A percentile compares a stretch with the other conserved stretches of the same genome.
phyloP scores from a whole-genome alignment of 768 basidiomycete species.

The Atractiella rhizophila region DNA sequence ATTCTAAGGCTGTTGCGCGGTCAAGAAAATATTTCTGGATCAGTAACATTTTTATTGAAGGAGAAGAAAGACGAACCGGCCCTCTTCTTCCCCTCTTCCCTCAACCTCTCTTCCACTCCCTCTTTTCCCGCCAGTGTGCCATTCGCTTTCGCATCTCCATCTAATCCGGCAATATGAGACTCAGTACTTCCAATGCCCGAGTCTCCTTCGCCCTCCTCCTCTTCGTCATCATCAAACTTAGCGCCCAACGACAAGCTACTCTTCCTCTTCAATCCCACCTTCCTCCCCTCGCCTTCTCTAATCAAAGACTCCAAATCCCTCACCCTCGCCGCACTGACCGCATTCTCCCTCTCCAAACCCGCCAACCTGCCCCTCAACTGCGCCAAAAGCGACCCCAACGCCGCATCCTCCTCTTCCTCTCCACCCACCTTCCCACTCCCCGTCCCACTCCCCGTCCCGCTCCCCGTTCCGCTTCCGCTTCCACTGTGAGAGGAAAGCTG shows the following conservation, averaged over 20 bases:
- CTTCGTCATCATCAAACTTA: slow-evolving; percentile 8
- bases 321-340: too few species aligned
- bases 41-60: too few species aligned
- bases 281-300: too few species aligned
- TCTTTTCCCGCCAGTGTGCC: background rate
- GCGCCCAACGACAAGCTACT: background rate
- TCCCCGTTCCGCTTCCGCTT: background rate
- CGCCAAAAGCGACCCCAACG: background rate
- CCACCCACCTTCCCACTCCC: background rate
- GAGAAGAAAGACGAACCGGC: background rate
- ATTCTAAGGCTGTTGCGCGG: background rate
- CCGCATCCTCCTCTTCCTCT: slow-evolving; percentile 5
- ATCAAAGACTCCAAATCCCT: too few species aligned
- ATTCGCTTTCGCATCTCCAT: background rate
- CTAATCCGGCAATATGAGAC: background rate
- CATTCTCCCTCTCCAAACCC: too few species aligned
- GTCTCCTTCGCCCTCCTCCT: slow-evolving; percentile 10
- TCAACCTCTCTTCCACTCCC: slow-evolving; percentile 1
- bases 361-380: too few species aligned
- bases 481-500: background rate
- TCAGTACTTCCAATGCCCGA: slow-evolving; percentile 13
- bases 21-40: too few species aligned
- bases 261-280: too few species aligned
- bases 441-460: background rate
- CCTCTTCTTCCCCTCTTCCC: slow-evolving; percentile 4